These are phyloP conservation scores for Geotrichum bryndzae DNA, from an alignment of 1,139 yeast species.

Conservation along the genomic window DNA sequence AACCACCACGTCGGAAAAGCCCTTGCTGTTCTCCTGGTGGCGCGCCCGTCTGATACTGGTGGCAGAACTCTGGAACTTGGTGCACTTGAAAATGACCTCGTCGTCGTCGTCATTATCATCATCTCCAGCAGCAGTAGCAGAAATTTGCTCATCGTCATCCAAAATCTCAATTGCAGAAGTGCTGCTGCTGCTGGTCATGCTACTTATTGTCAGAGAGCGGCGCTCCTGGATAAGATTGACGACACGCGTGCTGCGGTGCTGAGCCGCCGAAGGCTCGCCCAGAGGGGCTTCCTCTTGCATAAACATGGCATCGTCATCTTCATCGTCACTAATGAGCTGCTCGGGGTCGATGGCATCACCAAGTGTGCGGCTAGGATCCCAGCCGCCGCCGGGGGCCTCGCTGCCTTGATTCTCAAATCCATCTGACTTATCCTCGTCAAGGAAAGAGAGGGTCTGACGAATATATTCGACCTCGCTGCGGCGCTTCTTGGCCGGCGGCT, in stretches of 20 bases:
- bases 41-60: neutral
- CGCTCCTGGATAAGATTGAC: neutral
- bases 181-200: neutral
- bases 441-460: slow-evolving; percentile 58
- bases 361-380: slow-evolving; percentile 14
- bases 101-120: slow-evolving; percentile 38
- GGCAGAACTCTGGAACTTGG: neutral
- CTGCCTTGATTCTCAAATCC: neutral
- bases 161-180: neutral
- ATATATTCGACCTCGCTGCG: slow-evolving; percentile 43
- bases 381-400: neutral
- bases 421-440: slow-evolving; percentile 33
- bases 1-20: neutral
- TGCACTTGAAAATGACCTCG: neutral
- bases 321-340: slow-evolving; percentile 5
- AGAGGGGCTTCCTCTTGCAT: neutral
- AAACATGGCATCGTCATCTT: slow-evolving; percentile 1
- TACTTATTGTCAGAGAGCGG: neutral
- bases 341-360: slow-evolving; percentile 6
- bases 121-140: slow-evolving; percentile 16
- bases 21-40: neutral
- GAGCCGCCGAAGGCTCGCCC: neutral
- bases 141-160: slow-evolving; percentile 28
- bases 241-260: neutral
- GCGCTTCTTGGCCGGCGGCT: neutral